phyloP scores from a whole-genome alignment of 225 moss, liverwort and hornwort genomes.

The Thuidium tamariscinum region DNA sequence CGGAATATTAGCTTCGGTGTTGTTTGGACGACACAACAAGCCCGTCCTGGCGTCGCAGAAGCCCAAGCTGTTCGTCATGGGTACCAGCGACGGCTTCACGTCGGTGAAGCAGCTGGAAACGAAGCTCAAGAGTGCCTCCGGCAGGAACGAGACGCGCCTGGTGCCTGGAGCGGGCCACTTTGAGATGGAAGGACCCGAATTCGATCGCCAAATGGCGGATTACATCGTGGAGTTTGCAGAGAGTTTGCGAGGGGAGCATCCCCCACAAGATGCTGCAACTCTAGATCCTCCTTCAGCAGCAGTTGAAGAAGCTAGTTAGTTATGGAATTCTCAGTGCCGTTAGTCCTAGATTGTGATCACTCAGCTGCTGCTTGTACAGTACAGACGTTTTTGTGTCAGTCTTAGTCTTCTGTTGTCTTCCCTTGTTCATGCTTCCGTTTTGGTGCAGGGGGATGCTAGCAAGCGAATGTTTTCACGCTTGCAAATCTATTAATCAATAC shows the following conservation, averaged over 20 bases:
- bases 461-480: neutral
- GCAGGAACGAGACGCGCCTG: slow-evolving; percentile 64
- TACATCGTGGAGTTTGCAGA: slow-evolving; percentile 68
- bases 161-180: slow-evolving; percentile 87
- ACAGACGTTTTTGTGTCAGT: neutral
- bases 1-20: slow-evolving; percentile 68
- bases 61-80: slow-evolving; percentile 97
- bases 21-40: slow-evolving; percentile 90
- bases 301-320: slow-evolving; percentile 13
- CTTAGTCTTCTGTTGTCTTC: neutral
- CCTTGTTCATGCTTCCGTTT: neutral
- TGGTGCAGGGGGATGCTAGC: neutral
- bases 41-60: slow-evolving; percentile 58
- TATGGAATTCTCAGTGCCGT: neutral
- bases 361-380: neutral
- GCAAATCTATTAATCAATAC: neutral
- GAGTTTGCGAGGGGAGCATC: slow-evolving; percentile 15
- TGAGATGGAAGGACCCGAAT: slow-evolving; percentile 84
- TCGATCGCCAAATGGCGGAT: slow-evolving; percentile 78
- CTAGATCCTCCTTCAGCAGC: neutral
- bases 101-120: slow-evolving; percentile 90
- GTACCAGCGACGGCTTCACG: slow-evolving; percentile 91
- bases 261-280: neutral
- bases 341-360: neutral
- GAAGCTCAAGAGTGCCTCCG: slow-evolving; percentile 70